These are phyloP conservation scores for Pythium catenulatum DNA, from an alignment of 352 stramenopile genomes.

Conservation along the genomic window DNA sequence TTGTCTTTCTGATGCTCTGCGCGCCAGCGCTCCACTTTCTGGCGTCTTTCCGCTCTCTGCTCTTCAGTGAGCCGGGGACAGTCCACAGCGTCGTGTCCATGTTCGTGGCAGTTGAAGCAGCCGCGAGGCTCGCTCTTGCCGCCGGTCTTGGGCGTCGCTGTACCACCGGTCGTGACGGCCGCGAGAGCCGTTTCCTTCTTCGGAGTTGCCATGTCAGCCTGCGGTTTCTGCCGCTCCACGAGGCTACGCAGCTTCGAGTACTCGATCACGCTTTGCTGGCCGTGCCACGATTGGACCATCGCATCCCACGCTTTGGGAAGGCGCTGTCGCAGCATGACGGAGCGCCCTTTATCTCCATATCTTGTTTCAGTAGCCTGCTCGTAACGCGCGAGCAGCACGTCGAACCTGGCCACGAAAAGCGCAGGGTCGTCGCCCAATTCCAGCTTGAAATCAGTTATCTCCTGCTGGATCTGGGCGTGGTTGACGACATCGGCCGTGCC, in stretches of 20 bases:
- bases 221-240: neutral
- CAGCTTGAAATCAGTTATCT: too few species aligned
- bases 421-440: neutral
- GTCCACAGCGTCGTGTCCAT: neutral
- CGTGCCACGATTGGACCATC: conserved; percentile 3
- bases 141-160: neutral
- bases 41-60: neutral
- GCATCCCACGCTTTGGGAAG: neutral
- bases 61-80: neutral
- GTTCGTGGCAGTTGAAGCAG: neutral
- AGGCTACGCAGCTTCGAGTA: neutral
- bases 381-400: neutral
- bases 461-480: too few species aligned
- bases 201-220: neutral
- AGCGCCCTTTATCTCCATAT: neutral
- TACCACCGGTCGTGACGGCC: neutral
- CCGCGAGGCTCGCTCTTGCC: neutral
- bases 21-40: neutral
- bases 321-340: neutral
- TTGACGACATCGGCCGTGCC: neutral
- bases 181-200: conserved; percentile 18
- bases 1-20: neutral
- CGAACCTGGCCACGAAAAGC: neutral
- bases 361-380: neutral
- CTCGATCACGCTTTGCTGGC: neutral